A percentile compares a stretch with the other conserved stretches of the same genome.
Evolutionary conservation across 148 eudicot species (phyloP).

Genomic region (Simmondsia chinensis): DNA sequence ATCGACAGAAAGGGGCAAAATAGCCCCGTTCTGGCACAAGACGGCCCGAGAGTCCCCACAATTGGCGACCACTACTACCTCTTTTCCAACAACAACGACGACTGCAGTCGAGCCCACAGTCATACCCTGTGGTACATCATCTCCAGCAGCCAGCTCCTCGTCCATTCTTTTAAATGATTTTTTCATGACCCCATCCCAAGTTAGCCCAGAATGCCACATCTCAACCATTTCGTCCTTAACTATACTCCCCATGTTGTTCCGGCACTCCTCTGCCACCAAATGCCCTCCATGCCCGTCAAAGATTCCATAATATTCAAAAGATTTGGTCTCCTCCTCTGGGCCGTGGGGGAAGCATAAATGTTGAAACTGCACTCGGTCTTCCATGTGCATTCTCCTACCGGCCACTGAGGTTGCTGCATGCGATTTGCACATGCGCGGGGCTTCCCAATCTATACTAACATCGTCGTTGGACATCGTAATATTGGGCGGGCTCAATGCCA

Average conservation of each 20-base stretch:
- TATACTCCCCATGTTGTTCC: not conserved
- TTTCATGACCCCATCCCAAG: slow-evolving; percentile 38
- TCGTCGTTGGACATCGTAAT: too few relatives aligned
- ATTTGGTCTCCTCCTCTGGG: too few relatives aligned
- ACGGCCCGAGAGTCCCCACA: slow-evolving; percentile 25
- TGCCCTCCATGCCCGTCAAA: slow-evolving; percentile 44
- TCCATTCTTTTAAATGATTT: slow-evolving; percentile 31
- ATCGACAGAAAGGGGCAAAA: slow-evolving; percentile 12
- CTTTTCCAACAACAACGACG: slow-evolving; percentile 7
- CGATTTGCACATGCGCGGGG: not conserved
- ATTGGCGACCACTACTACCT: slow-evolving; percentile 19
- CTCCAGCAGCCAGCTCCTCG: slow-evolving; percentile 16
- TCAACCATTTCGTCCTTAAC: slow-evolving; percentile 1
- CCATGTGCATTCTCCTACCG: too few relatives aligned
- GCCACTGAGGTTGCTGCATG: too few relatives aligned
- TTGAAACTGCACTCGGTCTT: slow-evolving; percentile 30
- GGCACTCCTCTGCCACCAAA: slow-evolving; percentile 14
- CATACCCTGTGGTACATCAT: too few relatives aligned
- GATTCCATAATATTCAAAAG: slow-evolving; percentile 27
- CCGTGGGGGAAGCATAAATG: slow-evolving; percentile 11
- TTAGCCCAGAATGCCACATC: not conserved
- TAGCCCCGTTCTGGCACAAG: slow-evolving; percentile 5
- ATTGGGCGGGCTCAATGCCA: too few relatives aligned
- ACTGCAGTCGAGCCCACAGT: slow-evolving; percentile 38
- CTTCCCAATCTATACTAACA: too few relatives aligned